phyloP scores from a whole-genome alignment of 257 asterid genomes.

The Phtheirospermum japonicum region DNA sequence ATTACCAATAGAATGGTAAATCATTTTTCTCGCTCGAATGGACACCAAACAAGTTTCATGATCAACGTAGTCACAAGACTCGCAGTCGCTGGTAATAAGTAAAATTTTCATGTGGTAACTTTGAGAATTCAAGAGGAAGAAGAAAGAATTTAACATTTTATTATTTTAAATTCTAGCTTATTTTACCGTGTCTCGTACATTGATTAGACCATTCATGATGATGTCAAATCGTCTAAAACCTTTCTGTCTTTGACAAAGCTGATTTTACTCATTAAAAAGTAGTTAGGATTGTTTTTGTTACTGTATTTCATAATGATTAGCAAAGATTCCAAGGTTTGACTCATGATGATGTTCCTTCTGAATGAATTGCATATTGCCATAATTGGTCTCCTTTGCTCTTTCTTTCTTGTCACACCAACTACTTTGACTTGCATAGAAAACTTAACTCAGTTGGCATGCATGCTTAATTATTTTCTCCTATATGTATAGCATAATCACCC shows the following conservation, averaged over 20 bases:
- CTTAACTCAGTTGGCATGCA: not conserved
- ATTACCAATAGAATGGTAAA: too few species aligned
- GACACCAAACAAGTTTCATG: too few species aligned
- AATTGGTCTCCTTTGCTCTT: constrained; percentile 1
- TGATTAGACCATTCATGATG: constrained; percentile 9
- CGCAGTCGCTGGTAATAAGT: too few species aligned
- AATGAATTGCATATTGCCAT: not conserved
- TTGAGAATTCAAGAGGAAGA: too few species aligned
- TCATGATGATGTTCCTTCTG: constrained; percentile 15
- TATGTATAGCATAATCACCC: not conserved
- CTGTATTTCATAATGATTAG: constrained; percentile 22
- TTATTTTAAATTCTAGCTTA: too few species aligned
- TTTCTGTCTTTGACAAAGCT: not conserved
- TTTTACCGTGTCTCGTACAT: too few species aligned
- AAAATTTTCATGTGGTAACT: too few species aligned
- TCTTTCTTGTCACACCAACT: constrained; percentile 35
- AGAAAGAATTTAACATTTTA: too few species aligned
- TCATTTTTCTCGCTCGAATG: too few species aligned
- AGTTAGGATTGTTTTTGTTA: not conserved
- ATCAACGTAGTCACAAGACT: too few species aligned
- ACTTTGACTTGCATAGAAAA: constrained; percentile 24
- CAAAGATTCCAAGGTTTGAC: constrained; percentile 26
- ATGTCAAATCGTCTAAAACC: constrained; percentile 21
- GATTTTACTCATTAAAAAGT: not conserved
- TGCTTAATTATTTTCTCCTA: constrained; percentile 6